Percentiles rank a stretch among this genome's conserved stretches.
These are phyloP conservation scores for Stachybotrys chartarum DNA, from an alignment of 2,329 filamentous ascomycete genomes.

Conservation along the genomic window DNA sequence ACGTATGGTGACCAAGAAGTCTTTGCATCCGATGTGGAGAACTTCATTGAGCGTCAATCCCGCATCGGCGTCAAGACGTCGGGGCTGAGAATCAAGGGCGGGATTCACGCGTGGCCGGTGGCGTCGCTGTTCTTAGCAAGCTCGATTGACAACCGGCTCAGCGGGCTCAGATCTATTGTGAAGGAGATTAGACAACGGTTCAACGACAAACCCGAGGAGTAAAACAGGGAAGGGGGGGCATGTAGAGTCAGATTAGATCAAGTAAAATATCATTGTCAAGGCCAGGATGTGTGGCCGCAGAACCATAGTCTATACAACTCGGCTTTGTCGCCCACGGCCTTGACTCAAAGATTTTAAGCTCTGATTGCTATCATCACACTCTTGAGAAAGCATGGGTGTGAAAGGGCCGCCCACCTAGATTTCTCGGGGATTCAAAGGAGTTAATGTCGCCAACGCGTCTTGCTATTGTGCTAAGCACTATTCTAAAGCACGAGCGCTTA, in stretches of 20 bases:
- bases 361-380: conserved; percentile 33
- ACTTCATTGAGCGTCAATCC: conserved; percentile 48
- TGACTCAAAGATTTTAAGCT: conserved; percentile 26
- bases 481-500: too few relatives aligned
- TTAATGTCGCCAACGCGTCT: too few relatives aligned
- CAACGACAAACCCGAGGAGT: conserved; percentile 10
- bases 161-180: conserved; percentile 39
- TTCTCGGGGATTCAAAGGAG: neutral
- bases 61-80: conserved; percentile 47
- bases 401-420: neutral
- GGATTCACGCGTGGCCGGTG: conserved; percentile 79
- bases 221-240: too few relatives aligned
- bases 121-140: conserved; percentile 52
- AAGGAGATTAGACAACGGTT: conserved; percentile 28
- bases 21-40: conserved; percentile 62
- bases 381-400: neutral
- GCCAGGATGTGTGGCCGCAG: conserved; percentile 15
- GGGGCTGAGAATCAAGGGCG: conserved; percentile 53
- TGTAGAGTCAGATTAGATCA: conserved; percentile 57
- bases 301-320: conserved; percentile 41
- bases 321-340: conserved; percentile 39
- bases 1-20: conserved; percentile 73
- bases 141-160: conserved; percentile 39
- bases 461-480: too few relatives aligned
- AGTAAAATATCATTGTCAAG: conserved; percentile 39